Conservation (phyloP, 495 filamentous ascomycete species). For the Penicillium tannophilum region DNA sequence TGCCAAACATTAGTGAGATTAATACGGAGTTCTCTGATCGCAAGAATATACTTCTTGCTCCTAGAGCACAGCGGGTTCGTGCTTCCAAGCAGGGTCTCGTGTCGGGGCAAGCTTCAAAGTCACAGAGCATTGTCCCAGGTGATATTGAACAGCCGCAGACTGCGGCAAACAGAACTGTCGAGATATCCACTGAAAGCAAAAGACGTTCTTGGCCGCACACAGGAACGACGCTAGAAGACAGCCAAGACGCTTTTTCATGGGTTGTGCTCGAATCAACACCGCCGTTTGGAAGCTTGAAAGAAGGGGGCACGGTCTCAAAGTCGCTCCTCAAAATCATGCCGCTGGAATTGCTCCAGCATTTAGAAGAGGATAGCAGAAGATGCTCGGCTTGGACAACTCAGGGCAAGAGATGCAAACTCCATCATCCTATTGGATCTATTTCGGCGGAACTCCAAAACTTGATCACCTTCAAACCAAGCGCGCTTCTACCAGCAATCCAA, state of each 20-base stretch:
- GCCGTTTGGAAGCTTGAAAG: neutral
- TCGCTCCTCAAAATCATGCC: conserved; percentile 15
- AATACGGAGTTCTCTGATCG: conserved; percentile 4
- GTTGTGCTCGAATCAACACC: neutral
- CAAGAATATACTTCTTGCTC: neutral
- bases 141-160: neutral
- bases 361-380: conserved; percentile 7
- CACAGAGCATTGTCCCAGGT: neutral
- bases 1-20: neutral
- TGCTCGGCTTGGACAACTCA: conserved; percentile 13
- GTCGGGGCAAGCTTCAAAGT: neutral
- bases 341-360: conserved; percentile 8
- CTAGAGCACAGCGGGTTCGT: neutral
- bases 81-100: neutral
- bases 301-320: conserved; percentile 4
- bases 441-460: conserved; percentile 1
- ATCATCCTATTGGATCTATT: neutral
- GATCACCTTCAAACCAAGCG: neutral
- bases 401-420: conserved; percentile 9
- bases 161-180: neutral
- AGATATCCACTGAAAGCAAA: too few relatives aligned
- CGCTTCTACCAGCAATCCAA: neutral
- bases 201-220: neutral
- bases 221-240: neutral
- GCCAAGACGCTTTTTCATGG: neutral